Conservation (phyloP, 2,329 filamentous ascomycete species). For the Aureobasidium pullulans region DNA sequence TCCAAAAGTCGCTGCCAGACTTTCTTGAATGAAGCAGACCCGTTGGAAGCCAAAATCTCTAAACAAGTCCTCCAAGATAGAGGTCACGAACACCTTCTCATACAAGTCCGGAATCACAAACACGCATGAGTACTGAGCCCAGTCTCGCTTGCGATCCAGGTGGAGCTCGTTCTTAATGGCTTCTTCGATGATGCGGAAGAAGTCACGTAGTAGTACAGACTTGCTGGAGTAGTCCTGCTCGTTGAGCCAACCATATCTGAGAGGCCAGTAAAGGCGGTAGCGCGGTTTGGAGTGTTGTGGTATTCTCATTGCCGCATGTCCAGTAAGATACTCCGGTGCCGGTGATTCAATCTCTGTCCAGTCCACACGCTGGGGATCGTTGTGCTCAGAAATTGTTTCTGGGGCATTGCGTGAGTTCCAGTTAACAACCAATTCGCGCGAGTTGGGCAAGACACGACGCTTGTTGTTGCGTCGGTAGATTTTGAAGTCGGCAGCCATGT, state of each 20-base stretch:
- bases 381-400: conserved; percentile 87
- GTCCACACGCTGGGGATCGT: conserved; percentile 86
- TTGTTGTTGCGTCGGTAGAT: conserved; percentile 88
- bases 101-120: conserved; percentile 95
- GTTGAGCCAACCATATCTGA: conserved; percentile 79
- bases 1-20: conserved; percentile 87
- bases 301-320: conserved; percentile 73
- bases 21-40: conserved; percentile 93
- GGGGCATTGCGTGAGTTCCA: conserved; percentile 81
- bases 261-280: conserved; percentile 89
- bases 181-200: conserved; percentile 78
- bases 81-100: conserved; percentile 85
- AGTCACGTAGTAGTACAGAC: conserved; percentile 75
- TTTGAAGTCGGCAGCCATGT: conserved; percentile 81
- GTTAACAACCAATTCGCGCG: conserved; percentile 89
- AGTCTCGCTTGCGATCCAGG: conserved; percentile 67
- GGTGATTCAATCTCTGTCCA: conserved; percentile 77
- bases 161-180: conserved; percentile 81
- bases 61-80: conserved; percentile 76
- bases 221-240: conserved; percentile 79
- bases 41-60: conserved; percentile 82
- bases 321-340: conserved; percentile 72
- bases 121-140: conserved; percentile 90
- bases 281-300: conserved; percentile 82
- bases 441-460: conserved; percentile 91